Base-by-base conservation (phyloP, 768 basidiomycete species). In the Psilocybe tampanensis region DNA sequence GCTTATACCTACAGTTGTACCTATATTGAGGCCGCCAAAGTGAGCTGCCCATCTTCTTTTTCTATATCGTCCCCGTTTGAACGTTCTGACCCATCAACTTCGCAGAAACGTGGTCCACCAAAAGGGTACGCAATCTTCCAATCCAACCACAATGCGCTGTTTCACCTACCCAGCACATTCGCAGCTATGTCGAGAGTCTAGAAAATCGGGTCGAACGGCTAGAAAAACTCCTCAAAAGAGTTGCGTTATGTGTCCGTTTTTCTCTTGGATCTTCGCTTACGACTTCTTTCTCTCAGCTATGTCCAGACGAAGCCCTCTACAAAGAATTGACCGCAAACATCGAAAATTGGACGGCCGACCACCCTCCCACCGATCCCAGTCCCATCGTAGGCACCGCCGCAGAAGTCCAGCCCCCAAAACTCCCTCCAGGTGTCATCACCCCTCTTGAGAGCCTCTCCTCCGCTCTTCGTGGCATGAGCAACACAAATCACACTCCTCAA, bases 11-110 rank as follows among this genome's bases (percentile, higher is more conserved):
- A 80, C 39, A 82, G 86, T 5, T 91, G 89, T 71, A 86, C 84
- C 0, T 89, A 91, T 68, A 73, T 86, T 48, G 86, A 88, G 67
- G 80, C 84, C 1, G 86, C 86, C 22, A 88, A 87, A 80, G 86
- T 86, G 58, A 42, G 79, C 15, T 32, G 49, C 47, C 22, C 34
- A 2, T 33, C 23, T 48, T 19, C 29, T 76, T 65, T 64, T 55
- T 18, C 29, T 29, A 29, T 29, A 4, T 5, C 9, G 9, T 29
- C 29, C 29, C 9, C 29, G 29, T 33, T 13, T 4, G n/a, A n/a
- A n/a, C 53, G 11, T 1, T 42, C 55, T 32, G 34, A 57, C 33
- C 26, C 24, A 48, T n/a, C 17, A 12, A 29, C 42, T 24, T 55
- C 18, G 13, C 58, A 80, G 79, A 80, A 79, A 72, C 83, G 86